These are phyloP conservation scores for Podospora didyma DNA, from an alignment of 495 filamentous ascomycete species.

Conservation along the genomic window DNA sequence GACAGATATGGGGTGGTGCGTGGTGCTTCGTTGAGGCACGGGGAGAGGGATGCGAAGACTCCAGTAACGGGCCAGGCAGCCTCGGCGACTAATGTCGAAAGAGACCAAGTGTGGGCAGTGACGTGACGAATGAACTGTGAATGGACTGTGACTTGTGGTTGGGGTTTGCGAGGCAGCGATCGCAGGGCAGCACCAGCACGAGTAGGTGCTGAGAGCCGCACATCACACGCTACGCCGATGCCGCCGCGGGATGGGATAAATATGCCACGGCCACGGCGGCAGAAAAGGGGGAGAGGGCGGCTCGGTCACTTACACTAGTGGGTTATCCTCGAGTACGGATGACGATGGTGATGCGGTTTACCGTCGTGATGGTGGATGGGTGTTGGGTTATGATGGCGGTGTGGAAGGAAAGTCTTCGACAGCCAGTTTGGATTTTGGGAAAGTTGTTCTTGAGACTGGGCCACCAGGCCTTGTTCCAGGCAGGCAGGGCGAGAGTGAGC, in stretches of 20 bases:
- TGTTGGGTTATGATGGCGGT: slow-evolving; percentile 30
- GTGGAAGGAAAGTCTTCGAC: slow-evolving; percentile 28
- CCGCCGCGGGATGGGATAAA: slow-evolving; percentile 2
- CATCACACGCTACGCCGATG: not conserved
- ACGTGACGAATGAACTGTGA: not conserved
- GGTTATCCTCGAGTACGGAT: slow-evolving; percentile 16
- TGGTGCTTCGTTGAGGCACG: not conserved
- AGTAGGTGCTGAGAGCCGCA: not conserved
- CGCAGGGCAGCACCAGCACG: not conserved
- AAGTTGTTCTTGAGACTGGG: slow-evolving; percentile 32
- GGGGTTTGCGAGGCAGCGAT: not conserved
- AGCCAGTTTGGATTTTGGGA: slow-evolving; percentile 32
- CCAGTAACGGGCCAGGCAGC: slow-evolving; percentile 7
- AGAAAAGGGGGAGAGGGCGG: not conserved
- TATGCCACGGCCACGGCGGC: not conserved
- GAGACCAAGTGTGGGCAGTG: slow-evolving; percentile 6
- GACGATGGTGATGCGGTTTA: slow-evolving; percentile 28
- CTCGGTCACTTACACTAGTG: slow-evolving; percentile 26
- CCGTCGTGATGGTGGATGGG: slow-evolving; percentile 19
- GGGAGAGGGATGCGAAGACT: not conserved
- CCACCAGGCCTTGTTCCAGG: not conserved
- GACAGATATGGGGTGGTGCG: slow-evolving; percentile 7
- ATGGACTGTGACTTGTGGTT: not conserved
- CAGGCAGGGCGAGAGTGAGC: slow-evolving; percentile 7
- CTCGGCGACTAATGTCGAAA: not conserved